Evolutionary conservation across 345 rosid genomes (phyloP).

Genomic region (Corchorus olitorius): DNA sequence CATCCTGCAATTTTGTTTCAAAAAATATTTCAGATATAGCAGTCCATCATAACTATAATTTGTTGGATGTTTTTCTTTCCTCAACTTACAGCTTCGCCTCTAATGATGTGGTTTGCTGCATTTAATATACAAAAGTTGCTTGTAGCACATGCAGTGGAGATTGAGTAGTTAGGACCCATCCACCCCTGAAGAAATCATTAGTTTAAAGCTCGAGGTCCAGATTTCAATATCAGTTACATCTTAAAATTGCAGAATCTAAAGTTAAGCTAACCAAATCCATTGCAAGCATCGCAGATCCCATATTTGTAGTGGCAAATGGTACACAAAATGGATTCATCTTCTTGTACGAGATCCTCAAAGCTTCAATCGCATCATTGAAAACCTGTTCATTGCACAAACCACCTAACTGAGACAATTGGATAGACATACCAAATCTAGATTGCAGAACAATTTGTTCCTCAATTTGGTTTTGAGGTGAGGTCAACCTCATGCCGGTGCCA

Average conservation of each 20-base stretch:
- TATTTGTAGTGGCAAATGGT: conserved; percentile 95
- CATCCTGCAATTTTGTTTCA: conserved; percentile 53
- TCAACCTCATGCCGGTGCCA: background rate
- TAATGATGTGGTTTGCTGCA: conserved; percentile 90
- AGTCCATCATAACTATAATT: background rate
- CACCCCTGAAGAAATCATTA: conserved; percentile 64
- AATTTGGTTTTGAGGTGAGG: background rate
- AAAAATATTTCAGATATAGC: conserved; percentile 17
- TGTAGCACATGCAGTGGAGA: conserved; percentile 96
- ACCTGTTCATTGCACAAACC: conserved; percentile 50
- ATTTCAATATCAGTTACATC: conserved; percentile 7
- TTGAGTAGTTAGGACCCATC: conserved; percentile 99
- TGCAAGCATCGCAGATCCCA: conserved; percentile 99
- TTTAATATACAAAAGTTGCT: conserved; percentile 90
- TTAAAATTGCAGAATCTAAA: conserved; percentile 20
- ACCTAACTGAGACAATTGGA: background rate
- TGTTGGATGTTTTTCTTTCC: background rate
- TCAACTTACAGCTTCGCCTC: conserved; percentile 94
- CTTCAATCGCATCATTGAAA: conserved; percentile 87
- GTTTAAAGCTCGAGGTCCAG: conserved; percentile 25
- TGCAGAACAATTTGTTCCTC: background rate
- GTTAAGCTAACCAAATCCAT: conserved; percentile 79
- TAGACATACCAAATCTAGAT: background rate
- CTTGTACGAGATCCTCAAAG: conserved; percentile 80
- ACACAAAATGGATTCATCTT: conserved; percentile 97